Evolutionary conservation across 108 stramenopile species (phyloP).

Genomic region (Hondaea fermentalgiana): DNA sequence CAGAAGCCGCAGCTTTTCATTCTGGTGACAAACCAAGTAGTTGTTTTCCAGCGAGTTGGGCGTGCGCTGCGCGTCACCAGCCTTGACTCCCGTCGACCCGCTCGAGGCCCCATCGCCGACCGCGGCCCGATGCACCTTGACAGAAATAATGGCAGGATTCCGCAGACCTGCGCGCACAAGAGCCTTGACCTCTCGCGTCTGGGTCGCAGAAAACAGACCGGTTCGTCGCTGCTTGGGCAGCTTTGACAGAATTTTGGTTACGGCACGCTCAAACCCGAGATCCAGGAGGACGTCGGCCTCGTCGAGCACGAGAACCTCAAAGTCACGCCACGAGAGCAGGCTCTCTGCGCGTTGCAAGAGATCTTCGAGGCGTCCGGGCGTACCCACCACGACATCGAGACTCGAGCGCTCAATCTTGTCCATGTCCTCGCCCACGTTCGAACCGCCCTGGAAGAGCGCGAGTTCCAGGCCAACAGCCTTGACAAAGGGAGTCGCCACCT

Average conservation of each 20-base stretch:
- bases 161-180: constrained; percentile 83
- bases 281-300: constrained; percentile 90
- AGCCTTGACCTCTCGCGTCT: constrained; percentile 59
- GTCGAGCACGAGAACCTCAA: constrained; percentile 84
- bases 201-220: constrained; percentile 90
- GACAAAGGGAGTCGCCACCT: constrained; percentile 31
- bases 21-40: constrained; percentile 65
- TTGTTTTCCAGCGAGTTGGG: constrained; percentile 81
- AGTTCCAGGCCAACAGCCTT: background rate
- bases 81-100: constrained; percentile 27
- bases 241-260: constrained; percentile 64
- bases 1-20: constrained; percentile 72
- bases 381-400: constrained; percentile 81
- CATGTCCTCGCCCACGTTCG: constrained; percentile 66
- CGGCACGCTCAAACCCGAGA: constrained; percentile 78
- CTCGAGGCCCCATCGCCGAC: no score
- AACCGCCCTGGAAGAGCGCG: constrained; percentile 44
- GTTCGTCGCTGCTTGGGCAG: constrained; percentile 91
- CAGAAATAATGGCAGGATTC: constrained; percentile 86
- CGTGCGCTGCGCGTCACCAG: constrained; percentile 31
- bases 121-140: constrained; percentile 38
- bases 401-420: constrained; percentile 53
- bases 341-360: constrained; percentile 52
- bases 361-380: constrained; percentile 90
- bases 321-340: constrained; percentile 64